Evolutionary conservation across 257 asterid species (phyloP), one percentile per base, ranked within the genome.

Genomic region (Voacanga thouarsii): DNA sequence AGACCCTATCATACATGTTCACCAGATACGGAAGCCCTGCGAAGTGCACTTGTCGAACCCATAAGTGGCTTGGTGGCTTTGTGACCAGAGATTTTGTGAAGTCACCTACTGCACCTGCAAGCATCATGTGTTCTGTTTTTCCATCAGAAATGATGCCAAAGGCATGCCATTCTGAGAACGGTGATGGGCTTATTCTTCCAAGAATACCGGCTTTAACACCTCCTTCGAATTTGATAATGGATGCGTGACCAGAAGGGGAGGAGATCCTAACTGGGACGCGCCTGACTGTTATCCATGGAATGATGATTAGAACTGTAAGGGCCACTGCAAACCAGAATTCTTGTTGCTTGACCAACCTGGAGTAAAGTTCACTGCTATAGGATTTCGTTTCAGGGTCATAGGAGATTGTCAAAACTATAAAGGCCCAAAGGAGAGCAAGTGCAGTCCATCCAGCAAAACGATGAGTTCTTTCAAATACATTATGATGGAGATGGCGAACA

Each of bases 41-140:
- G 14, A 91, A 91, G 82, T 87, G 97, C 37, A 91, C 95, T 37
- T 74, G 82, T 28, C 97, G 79, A 9, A 91, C 92, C 97, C 97
- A 91, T 51, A 91, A 56, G 74, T 90, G 91, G 70, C 80, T 80
- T 0, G 95, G 97, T 16, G 90, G 92, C 2, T 77, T 72, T 0
- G 85, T 10, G 5, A 90, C 95, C 12, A 89, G 75, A 0, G 95
- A 82, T 51, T 81, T 88, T 2, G 97, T 91, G 78, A 89, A 91
- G 83, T 91, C 97, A 2, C 97, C 93, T 5, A 91, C 97, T 0
- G 97, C 95, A 16, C 97, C 97, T 5, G 97, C 97, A 5, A 91
- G 80, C 91, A 91, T 91, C 95, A 87, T 87, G 84, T 91, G 97
- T 11, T 86, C 89, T 2, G 64, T 78, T 55, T 91, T 83, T 21